Evolutionary conservation across 345 rosid genomes (phyloP).

Genomic region (Eucalyptus pauciflora): DNA sequence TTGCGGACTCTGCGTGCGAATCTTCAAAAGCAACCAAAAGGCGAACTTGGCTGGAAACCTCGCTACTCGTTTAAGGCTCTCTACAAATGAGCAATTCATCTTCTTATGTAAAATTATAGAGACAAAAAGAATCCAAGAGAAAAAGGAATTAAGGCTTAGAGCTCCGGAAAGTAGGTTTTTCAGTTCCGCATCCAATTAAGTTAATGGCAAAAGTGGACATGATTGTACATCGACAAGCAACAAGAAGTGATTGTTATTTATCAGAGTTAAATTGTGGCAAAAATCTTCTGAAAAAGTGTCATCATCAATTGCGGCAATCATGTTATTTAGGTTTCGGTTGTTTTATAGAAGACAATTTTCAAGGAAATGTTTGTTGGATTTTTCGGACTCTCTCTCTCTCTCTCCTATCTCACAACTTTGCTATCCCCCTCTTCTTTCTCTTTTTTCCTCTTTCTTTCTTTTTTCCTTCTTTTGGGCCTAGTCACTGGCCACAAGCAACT

Average conservation of each 20-base stretch:
- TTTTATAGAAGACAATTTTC: fast-evolving
- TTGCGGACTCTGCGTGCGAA: background rate
- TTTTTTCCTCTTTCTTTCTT: no score
- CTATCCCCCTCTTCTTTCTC: no score
- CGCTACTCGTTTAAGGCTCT: background rate
- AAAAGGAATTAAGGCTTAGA: background rate
- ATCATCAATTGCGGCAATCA: no score
- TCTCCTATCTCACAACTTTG: no score
- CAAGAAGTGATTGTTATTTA: no score
- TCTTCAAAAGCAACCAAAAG: background rate
- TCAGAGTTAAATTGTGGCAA: background rate
- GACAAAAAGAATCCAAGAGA: background rate
- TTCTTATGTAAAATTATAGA: background rate
- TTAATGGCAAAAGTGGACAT: background rate
- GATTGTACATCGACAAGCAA: background rate
- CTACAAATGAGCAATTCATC: background rate
- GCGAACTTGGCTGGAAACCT: background rate
- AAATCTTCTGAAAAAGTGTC: background rate
- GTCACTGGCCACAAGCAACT: no score
- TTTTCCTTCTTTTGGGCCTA: no score
- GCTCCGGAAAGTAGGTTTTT: background rate
- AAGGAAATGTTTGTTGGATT: no score
- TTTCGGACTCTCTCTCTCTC: no score
- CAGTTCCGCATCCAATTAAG: background rate
- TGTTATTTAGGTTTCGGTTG: fast-evolving